phyloP scores from a whole-genome alignment of 2,329 filamentous ascomycete genomes.

The Epichloe elymi region DNA sequence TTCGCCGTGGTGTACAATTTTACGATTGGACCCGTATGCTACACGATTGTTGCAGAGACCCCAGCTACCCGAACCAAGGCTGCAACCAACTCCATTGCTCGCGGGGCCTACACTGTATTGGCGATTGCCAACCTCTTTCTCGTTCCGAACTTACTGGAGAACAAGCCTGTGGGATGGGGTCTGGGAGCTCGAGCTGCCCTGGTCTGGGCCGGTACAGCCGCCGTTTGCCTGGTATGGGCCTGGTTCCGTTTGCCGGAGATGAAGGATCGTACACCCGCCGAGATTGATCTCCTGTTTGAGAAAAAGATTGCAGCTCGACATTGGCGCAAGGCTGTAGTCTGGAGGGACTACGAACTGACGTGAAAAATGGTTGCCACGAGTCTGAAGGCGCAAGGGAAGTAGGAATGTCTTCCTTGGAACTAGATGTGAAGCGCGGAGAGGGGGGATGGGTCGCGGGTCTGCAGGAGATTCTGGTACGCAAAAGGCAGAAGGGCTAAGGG shows the following conservation, averaged over 20 bases:
- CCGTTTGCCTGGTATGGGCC: conserved; percentile 9
- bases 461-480: no score
- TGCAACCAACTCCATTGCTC: conserved; percentile 11
- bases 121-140: conserved; percentile 11
- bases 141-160: conserved; percentile 11
- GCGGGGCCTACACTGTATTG: conserved; percentile 7
- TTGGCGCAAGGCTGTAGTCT: conserved; percentile 6
- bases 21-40: conserved; percentile 23
- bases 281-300: conserved; percentile 14
- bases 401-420: not conserved
- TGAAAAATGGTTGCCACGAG: not conserved
- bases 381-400: not conserved
- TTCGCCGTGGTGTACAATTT: conserved; percentile 29
- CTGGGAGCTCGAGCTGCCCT: conserved; percentile 9
- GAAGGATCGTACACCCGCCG: conserved; percentile 10
- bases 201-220: conserved; percentile 9
- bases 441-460: no score
- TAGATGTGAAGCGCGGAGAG: not conserved
- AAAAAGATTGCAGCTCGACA: conserved; percentile 10
- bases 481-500: no score
- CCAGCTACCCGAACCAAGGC: conserved; percentile 12
- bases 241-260: conserved; percentile 13
- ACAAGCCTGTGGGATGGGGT: conserved; percentile 9
- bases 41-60: conserved; percentile 31
- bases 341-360: not conserved